Conservation (phyloP, 2,329 filamentous ascomycete species). For the Thielaviopsis ethacetica region DNA sequence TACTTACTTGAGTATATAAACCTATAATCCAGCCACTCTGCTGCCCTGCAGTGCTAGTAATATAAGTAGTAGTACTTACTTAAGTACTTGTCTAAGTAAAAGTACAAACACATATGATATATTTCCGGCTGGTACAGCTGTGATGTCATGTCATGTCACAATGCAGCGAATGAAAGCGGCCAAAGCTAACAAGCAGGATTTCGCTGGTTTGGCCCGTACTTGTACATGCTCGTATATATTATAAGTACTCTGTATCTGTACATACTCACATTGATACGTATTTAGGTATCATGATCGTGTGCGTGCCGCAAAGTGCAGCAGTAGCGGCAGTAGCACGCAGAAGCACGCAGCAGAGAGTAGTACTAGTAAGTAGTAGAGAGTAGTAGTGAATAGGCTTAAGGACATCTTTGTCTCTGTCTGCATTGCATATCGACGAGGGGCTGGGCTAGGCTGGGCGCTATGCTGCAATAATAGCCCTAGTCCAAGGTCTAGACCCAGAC, state of each 20-base stretch:
- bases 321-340: neutral
- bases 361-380: no score
- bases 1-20: no score
- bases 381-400: neutral
- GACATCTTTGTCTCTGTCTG: neutral
- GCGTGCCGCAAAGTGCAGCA: neutral
- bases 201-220: no score
- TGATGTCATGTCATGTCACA: neutral
- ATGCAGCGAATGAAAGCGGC: neutral
- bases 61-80: no score
- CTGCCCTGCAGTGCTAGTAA: no score
- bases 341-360: neutral
- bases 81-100: no score
- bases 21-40: no score
- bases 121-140: neutral
- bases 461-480: neutral
- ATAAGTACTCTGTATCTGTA: neutral
- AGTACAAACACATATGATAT: neutral
- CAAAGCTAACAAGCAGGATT: neutral
- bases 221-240: neutral
- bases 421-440: neutral
- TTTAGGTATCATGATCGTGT: neutral
- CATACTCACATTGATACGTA: neutral
- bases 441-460: neutral
- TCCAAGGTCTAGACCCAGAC: neutral